Evolutionary conservation across 768 basidiomycete genomes (phyloP), one percentile per base, ranked within the genome.

Genomic region (Lentinula aciculospora): DNA sequence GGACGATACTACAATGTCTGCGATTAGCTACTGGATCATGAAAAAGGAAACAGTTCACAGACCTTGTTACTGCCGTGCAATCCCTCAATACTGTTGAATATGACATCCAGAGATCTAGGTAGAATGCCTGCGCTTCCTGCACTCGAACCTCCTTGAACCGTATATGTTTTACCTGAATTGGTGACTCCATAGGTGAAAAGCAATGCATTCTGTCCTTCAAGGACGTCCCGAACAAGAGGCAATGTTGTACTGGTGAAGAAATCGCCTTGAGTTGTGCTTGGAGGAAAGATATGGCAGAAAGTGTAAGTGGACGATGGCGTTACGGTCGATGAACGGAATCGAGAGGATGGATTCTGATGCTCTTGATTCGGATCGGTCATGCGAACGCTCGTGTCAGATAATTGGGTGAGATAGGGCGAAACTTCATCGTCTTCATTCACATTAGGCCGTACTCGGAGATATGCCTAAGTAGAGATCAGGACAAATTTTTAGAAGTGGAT

Each of bases 91-190:
- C 92, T 94, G 65, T 96, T 96, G 72, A 98, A 98, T 7, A 98
- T 80, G 1, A 96, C 91, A 66, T 97, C 94, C 27, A 99, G 74
- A 7, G 93, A 83, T 59, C 96, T 76, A 3, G 96, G 95, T 4
- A 99, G 67, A 46, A 98, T 86, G 2, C 97, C 97, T 19, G 87
- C 86, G 25, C 88, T 86, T 4, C 83, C 86, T 61, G 76, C 69
- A 13, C 76, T 71, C 25, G 73, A 76, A 0, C 88, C 90, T 17
- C 97, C 97, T 68, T 98, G 95, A n/a, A 98, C 89, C 0, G 94
- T 97, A 65, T 92, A 93, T 2, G 97, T 97, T 73, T 99, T 99
- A 7, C 97, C 97, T 4, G 91, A 92, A 68, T 97, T 97, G 3
- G 94, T 95, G 17, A 97, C 94, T 1, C 97, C 97, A 63, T 98